phyloP scores from a whole-genome alignment of 345 rosid genomes.

The Gossypium rotundifolium region DNA sequence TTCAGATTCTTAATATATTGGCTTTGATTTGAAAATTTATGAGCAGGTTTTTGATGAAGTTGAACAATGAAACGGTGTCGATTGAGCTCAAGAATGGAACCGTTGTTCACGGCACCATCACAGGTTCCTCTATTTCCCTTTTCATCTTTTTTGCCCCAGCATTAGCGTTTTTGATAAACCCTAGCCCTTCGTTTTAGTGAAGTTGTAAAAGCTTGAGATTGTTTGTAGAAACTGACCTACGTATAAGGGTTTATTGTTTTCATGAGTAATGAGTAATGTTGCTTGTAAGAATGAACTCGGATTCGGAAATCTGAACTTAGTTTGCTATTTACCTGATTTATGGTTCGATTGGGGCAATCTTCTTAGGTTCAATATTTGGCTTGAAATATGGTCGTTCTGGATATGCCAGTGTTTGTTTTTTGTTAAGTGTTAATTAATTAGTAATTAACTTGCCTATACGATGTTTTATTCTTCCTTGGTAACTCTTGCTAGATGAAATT shows the following conservation, averaged over 20 bases:
- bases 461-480: neutral
- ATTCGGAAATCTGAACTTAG: neutral
- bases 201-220: neutral
- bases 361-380: neutral
- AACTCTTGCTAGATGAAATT: neutral
- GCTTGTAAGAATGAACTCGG: neutral
- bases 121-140: conserved; percentile 45
- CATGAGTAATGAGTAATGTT: neutral
- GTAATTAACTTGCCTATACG: no score
- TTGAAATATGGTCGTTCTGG: neutral
- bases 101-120: conserved; percentile 88
- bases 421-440: no score
- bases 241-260: neutral
- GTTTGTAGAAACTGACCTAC: neutral
- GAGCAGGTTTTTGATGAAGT: conserved; percentile 89
- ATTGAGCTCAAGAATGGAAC: conserved; percentile 96
- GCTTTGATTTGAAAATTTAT: conserved; percentile 4
- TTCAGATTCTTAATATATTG: neutral
- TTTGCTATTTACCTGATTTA: neutral
- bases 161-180: conserved; percentile 30
- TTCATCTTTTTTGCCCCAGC: neutral
- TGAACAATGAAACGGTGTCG: conserved; percentile 93
- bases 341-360: neutral
- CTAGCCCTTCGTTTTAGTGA: neutral
- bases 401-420: no score